Conservation (phyloP, 768 basidiomycete genomes). For the Lentinus brumalis region DNA sequence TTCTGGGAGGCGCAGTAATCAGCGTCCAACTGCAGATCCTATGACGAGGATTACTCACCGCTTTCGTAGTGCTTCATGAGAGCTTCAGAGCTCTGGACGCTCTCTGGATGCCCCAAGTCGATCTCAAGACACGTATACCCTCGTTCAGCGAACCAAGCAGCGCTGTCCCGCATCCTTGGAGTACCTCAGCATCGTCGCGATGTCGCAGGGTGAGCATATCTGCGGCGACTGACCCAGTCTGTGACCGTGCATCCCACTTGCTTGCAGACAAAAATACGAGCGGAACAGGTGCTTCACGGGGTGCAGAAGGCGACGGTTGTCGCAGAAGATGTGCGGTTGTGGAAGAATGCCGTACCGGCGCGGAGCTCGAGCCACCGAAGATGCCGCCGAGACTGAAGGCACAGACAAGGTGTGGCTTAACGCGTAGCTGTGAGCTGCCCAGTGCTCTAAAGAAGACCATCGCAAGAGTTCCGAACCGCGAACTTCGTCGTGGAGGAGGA, state of each 20-base stretch:
- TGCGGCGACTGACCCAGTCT: constrained; percentile 42
- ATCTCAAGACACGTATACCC: constrained; percentile 52
- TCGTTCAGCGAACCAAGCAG: constrained; percentile 45
- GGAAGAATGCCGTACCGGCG: constrained; percentile 2
- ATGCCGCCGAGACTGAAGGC: constrained; percentile 13
- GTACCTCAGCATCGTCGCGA: neutral
- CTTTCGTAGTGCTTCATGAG: constrained; percentile 44
- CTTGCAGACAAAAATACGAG: constrained; percentile 53
- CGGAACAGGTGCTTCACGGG: constrained; percentile 53
- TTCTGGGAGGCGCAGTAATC: no score
- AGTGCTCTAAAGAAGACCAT: neutral
- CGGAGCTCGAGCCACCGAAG: neutral
- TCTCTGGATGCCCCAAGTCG: constrained; percentile 37
- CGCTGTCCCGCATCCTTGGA: constrained; percentile 37
- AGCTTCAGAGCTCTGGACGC: constrained; percentile 17
- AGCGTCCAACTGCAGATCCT: no score
- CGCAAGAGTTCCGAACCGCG: neutral
- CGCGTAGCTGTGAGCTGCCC: neutral
- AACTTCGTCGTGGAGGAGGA: no score
- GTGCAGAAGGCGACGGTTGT: constrained; percentile 41
- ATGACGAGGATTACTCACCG: constrained; percentile 32
- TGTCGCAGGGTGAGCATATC: neutral
- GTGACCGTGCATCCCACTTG: constrained; percentile 45
- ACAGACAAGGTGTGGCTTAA: constrained; percentile 9
- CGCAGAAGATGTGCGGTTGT: constrained; percentile 38